Evolutionary conservation across 2,329 filamentous ascomycete genomes (phyloP).

Genomic region (Aspergillus flavus): DNA sequence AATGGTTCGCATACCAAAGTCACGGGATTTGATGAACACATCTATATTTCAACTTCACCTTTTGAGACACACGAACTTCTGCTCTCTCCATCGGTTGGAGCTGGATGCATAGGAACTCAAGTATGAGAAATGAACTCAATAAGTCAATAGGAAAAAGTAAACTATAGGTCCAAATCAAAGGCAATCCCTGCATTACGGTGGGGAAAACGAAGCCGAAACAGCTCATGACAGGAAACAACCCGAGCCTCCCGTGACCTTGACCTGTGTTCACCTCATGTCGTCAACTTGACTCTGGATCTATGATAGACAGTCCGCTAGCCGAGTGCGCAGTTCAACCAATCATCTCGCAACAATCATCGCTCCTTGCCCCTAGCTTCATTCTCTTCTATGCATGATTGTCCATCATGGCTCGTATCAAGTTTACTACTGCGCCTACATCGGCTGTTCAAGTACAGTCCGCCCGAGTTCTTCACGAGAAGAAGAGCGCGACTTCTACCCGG

Average conservation of each 20-base stretch:
- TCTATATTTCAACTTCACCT: not conserved
- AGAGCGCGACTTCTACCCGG: constrained; percentile 13
- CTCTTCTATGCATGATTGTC: not conserved
- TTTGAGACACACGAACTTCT: not conserved
- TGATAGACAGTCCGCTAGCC: not conserved
- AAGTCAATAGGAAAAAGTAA: not conserved
- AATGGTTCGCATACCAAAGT: not conserved
- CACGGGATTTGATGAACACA: not conserved
- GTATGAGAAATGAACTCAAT: not conserved
- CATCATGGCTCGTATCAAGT: constrained; percentile 31
- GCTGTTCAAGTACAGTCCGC: constrained; percentile 21
- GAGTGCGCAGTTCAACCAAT: not conserved
- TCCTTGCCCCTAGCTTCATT: not conserved
- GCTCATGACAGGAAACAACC: constrained; percentile 8
- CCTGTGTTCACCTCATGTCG: constrained; percentile 16
- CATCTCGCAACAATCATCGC: not conserved
- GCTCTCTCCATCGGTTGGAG: not conserved
- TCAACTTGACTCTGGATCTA: constrained; percentile 13
- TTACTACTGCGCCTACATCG: constrained; percentile 23
- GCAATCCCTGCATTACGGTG: not conserved
- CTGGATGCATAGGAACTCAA: not conserved
- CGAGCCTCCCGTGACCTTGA: constrained; percentile 20
- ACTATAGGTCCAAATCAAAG: not conserved
- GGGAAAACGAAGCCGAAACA: constrained; percentile 3
- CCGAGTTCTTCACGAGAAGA: constrained; percentile 11